Evolutionary conservation across 1,284 basidiomycete species (phyloP).

Genomic region (Abortiporus biennis): DNA sequence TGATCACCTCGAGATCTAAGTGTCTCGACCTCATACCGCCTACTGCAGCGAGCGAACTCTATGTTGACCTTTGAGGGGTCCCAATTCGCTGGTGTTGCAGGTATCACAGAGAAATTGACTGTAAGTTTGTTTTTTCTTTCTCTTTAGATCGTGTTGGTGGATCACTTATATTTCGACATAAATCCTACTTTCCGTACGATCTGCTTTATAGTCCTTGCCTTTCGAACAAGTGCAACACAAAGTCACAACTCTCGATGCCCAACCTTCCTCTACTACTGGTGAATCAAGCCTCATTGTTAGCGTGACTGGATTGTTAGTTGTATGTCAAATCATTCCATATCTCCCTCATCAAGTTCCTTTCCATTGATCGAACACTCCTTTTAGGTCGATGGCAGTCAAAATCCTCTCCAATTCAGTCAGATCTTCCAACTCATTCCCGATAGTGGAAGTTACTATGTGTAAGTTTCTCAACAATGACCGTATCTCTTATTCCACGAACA

Average conservation of each 20-base stretch:
- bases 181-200: conserved; percentile 1
- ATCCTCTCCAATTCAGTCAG: conserved; percentile 87
- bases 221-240: conserved; percentile 83
- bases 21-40: conserved; percentile 7
- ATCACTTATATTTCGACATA: not conserved
- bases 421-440: conserved; percentile 89
- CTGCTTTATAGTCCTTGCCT: conserved; percentile 57
- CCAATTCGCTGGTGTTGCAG: conserved; percentile 50
- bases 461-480: conserved; percentile 28
- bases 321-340: conserved; percentile 31
- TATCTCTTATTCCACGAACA: conserved; percentile 5
- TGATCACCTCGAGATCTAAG: conserved; percentile 9
- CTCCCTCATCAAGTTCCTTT: conserved; percentile 1
- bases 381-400: conserved; percentile 74
- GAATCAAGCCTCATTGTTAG: conserved; percentile 74
- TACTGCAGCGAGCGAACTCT: conserved; percentile 65
- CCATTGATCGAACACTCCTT: conserved; percentile 5
- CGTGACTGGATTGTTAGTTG: conserved; percentile 83
- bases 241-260: conserved; percentile 82
- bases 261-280: conserved; percentile 71
- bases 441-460: conserved; percentile 80
- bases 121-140: conserved; percentile 35
- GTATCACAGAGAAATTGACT: conserved; percentile 78
- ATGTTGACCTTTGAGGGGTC: conserved; percentile 88
- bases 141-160: not conserved